Evolutionary conservation across 164 flowering plant species (phyloP), one percentile per base, ranked within the genome.

Genomic region (Kingdonia uniflora): DNA sequence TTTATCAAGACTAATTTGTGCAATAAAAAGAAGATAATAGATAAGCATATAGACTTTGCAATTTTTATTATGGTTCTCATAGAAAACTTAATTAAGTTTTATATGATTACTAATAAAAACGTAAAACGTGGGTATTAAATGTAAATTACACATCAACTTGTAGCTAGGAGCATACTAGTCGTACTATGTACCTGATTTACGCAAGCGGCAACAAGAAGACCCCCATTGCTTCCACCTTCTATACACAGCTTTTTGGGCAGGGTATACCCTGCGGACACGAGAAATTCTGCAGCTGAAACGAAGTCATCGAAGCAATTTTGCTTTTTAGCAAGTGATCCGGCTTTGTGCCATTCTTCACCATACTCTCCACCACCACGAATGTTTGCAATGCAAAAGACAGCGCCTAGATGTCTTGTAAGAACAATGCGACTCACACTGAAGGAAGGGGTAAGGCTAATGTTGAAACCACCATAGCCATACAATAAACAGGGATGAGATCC

Each of bases 171-270:
- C 8, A 29, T 29, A 29, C 35, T 29, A 29, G n/a, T 29, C 35
- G 8, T 29, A 29, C 8, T 47, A 1, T 24, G 14, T 53, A 91
- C 99, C 95, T 89, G 97, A 71, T 94, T 94, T 35, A 89, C 79
- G 66, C 96, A 86, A 52, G 95, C 99, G 11, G 87, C 99, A 58
- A 94, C 56, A 52, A 94, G 90, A 64, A 87, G 92, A 42, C 99
- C 99, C 51, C 97, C 97, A 67, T 94, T 94, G 74, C 99, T 94
- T 65, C 97, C 96, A 47, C 97, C 99, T 85, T 94, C 99, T 70
- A 94, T 89, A 42, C 95, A 89, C 67, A 94, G 61, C 71, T 80
- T 87, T 42, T 56, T 66, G 7, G 96, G 77, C 56, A 76, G 80
- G 38, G 99, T 89, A 68, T 94, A 89, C 59, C 99, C 96, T 64